Evolutionary conservation across 2,329 filamentous ascomycete genomes (phyloP), one percentile per base, ranked within the genome.

Genomic region (Amesomyces nigricolor): DNA sequence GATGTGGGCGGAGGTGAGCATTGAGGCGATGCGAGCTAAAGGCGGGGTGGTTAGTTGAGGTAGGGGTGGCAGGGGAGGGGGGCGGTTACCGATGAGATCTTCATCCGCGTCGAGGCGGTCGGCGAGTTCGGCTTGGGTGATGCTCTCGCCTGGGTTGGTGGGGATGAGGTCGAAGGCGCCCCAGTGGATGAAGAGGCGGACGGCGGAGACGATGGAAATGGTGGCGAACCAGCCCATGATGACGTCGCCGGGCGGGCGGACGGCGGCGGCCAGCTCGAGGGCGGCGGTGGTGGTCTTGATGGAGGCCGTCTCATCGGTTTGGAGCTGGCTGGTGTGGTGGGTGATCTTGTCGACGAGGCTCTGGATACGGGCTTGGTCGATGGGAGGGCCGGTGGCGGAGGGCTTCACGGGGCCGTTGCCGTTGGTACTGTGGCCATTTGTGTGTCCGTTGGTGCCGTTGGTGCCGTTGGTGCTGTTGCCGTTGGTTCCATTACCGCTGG

Each of bases 161-260:
- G 65, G 64, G 14, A 67, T 61, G 7, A 49, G 39, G 17, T 65
- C 62, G 19, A 67, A 65, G 1, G 52, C 62, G 3, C 58, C 53
- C 65, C 65, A 67, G 35, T 63, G 57, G 16, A 57, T 47, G 45
- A 65, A 66, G 10, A 66, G 42, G 2, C 57, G 55, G 17, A 60
- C 62, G 44, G 58, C 60, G 1, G 63, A 65, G 10, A 63, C 54
- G n/a, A 62, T 56, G n/a, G 48, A 60, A 53, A 61, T 61, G 38
- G 57, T 58, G 43, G 57, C 53, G 46, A 62, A 63, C 54, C 58
- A 58, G 16, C 53, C 57, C 62, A 63, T 64, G 22, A 65, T 56
- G n/a, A 52, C 43, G 22, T 65, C 63, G 10, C 46, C 53, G 1
- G 61, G 62, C 7, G 63, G 52, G 3, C 59, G 62, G 19, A 61